These are phyloP conservation scores for Carex littledalei DNA, from an alignment of 176 grass and related monocot species.

Conservation along the genomic window DNA sequence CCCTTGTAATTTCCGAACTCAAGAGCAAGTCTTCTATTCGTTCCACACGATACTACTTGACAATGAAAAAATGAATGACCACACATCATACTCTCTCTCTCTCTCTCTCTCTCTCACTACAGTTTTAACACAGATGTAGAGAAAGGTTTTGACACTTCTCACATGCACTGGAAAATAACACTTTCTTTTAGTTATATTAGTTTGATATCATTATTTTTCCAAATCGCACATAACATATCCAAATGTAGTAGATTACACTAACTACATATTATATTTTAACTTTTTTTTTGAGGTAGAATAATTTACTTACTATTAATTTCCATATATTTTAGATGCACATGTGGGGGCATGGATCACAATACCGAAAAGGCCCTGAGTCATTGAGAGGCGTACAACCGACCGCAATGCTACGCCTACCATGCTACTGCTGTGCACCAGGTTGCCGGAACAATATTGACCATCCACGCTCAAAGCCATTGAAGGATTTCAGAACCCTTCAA, in stretches of 20 bases:
- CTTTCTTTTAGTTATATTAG: not conserved
- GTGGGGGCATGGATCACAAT: slow-evolving; percentile 99
- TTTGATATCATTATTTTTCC: not conserved
- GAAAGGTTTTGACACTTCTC: not conserved
- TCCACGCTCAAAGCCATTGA: slow-evolving; percentile 78
- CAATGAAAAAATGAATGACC: not conserved
- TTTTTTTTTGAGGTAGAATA: no score
- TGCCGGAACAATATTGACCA: slow-evolving; percentile 99
- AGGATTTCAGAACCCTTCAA: slow-evolving; percentile 96
- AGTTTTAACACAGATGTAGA: not conserved
- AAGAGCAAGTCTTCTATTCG: not conserved
- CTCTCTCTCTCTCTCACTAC: not conserved
- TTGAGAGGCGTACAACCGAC: slow-evolving; percentile 95
- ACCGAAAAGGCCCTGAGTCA: slow-evolving; percentile 87
- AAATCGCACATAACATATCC: not conserved
- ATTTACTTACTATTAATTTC: not conserved
- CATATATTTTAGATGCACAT: slow-evolving; percentile 78
- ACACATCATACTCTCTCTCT: not conserved
- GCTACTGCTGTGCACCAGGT: slow-evolving; percentile 94
- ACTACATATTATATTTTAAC: not conserved
- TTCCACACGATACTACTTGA: not conserved
- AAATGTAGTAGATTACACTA: not conserved
- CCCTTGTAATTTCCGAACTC: not conserved
- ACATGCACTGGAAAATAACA: not conserved
- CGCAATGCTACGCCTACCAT: slow-evolving; percentile 91